Base-by-base conservation (phyloP, 192 early-diverging fungal species). In the Chytriomyces hyalinus region DNA sequence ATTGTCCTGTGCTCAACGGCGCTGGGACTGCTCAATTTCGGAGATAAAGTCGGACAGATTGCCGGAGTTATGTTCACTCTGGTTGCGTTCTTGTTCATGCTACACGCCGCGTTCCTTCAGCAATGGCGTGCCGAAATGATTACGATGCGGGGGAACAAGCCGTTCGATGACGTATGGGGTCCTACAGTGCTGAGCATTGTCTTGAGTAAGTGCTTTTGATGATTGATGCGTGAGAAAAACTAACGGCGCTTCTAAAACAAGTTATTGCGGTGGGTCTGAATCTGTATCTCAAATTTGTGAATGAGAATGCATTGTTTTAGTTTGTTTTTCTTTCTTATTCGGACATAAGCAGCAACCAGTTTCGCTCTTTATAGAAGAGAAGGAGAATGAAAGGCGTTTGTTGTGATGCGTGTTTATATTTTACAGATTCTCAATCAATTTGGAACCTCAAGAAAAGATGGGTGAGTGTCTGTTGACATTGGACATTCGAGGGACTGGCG, bases 11-110 rank as follows among this genome's bases (percentile, higher is more conserved):
- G 90, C 26, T 87, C 87, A 45, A 86, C 94, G 44, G 87, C 92
- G 5, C 83, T 95, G 24, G 89, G 87, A 9, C 84, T 95, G 6
- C 89, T 93, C 78, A 95, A 94, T 85, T 91, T 92, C 72, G 91
- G 91, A 44, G 91, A 91, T 78, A 67, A 77, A 49, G 89, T 92
- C 3, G 91, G 90, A 50, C 86, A 85, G 69, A 84, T 92, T 49
- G 86, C 92, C 50, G 93, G 92, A 28, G 71, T 95, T 36, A 77
- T 93, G n/a, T 92, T 93, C 77, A 89, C 91, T 6, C 51, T 91
- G 22, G 90, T 94, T n/a, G 88, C 92, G 0, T 70, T 95, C 53
- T 44, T 88, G 61, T 90, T 91, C 24, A 90, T 95, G 75, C 79
- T 8, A 3, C 60, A 67, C 48, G 76, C 65, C 20, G 83, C 93